These are phyloP conservation scores for Stagonosporopsis tanaceti DNA, from an alignment of 2,329 filamentous ascomycete genomes.

Conservation along the genomic window DNA sequence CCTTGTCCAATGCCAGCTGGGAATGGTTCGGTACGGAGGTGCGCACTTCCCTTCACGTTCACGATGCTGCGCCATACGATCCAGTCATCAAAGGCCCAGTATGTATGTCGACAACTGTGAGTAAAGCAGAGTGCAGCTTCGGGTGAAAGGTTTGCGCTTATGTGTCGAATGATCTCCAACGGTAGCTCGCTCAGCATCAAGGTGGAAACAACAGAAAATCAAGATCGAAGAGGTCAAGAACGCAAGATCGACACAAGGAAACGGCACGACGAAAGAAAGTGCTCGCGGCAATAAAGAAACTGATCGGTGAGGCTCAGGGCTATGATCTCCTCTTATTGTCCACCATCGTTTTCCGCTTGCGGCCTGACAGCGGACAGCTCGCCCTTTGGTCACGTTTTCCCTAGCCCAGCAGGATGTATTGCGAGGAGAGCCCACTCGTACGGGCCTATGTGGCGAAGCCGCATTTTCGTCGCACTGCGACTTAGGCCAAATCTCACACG, in stretches of 20 bases:
- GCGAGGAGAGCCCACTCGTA: conserved; percentile 12
- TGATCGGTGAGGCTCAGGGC: conserved; percentile 10
- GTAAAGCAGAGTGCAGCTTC: conserved; percentile 13
- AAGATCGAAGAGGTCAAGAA: not conserved
- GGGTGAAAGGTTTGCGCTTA: conserved; percentile 10
- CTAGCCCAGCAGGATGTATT: conserved; percentile 13
- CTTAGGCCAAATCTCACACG: conserved; percentile 12
- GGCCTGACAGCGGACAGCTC: conserved; percentile 6
- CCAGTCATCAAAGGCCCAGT: conserved; percentile 19
- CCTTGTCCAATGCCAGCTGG: not conserved
- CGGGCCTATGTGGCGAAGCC: conserved; percentile 4
- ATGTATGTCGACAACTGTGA: conserved; percentile 16
- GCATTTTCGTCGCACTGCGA: conserved; percentile 15
- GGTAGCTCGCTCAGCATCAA: conserved; percentile 20
- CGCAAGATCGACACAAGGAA: conserved; percentile 1
- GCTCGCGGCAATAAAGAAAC: not conserved
- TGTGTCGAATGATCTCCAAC: conserved; percentile 18
- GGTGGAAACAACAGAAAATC: not conserved
- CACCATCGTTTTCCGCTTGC: conserved; percentile 9
- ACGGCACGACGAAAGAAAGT: not conserved
- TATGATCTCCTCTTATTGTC: conserved; percentile 10
- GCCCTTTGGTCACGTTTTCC: conserved; percentile 14
- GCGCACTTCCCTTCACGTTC: conserved; percentile 12
- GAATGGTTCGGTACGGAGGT: not conserved
- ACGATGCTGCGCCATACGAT: conserved; percentile 18